Base-by-base conservation (phyloP, 495 filamentous ascomycete species). In the Tuber borchii region DNA sequence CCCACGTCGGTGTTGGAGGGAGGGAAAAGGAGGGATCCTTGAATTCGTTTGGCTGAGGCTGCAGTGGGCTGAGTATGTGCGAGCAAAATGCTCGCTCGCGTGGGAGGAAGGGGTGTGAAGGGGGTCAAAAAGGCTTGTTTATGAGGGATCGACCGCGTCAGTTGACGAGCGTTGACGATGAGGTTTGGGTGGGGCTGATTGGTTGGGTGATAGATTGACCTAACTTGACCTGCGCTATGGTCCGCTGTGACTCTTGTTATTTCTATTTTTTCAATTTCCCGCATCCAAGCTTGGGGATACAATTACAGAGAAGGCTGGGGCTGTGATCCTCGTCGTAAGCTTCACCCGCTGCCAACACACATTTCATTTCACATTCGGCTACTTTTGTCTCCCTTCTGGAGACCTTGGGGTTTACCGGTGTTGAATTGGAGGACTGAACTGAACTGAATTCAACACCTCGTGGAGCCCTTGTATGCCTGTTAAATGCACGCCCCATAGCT, bases 81-180 rank as follows among this genome's bases (percentile, higher is more conserved):
- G n/a, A 56, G 51, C 12, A n/a, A 14, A 26, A 26, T 56, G 51
- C 51, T 56, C 51, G 51, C 51, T 56, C 51, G 22, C 51, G 51
- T 56, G 51, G 51, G n/a, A 31, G 51, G 51, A 61, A 61, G 51
- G n/a, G 48, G 22, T 22, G 22, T 20, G 9, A 26, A n/a, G 48
- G 48, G 48, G 51, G 51, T 61, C n/a, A 26, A 61, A 61, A 61
- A 61, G 51, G 51, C 51, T 61, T 61, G 51, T 61, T 61, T 61
- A 6, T 46, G n/a, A 61, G 51, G 51, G 51, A 61, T 61, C 51
- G 51, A 31, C 51, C 51, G 51, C 14, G n/a, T 61, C 14, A 16
- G 51, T 16, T 16, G 14, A 61, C n/a, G 26, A 31, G n/a, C 51
- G n/a, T 61, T 31, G 51, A 31, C 10, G 51, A 31, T 61, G 51